Evolutionary conservation across 192 early-diverging fungal species (phyloP), one percentile per base, ranked within the genome.

Genomic region (Podila clonocystis): DNA sequence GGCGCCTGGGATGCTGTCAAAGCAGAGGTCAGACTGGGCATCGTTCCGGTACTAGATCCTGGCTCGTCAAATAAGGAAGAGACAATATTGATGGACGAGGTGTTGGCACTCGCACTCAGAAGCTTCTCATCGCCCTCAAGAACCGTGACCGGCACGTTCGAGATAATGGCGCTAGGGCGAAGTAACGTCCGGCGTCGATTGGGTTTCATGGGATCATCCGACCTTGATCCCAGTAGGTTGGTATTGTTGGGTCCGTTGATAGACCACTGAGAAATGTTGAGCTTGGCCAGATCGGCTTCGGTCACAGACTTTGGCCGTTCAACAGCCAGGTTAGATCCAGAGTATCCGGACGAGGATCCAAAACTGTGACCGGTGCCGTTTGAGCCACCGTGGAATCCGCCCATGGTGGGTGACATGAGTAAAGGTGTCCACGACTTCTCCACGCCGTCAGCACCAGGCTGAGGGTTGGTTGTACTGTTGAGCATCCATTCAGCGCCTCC

Each of bases 401-500:
- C 77, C 77, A 80, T 73, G 62, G 72, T 73, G 12, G 74, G 68
- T 9, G 77, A 80, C 66, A 73, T 73, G 31, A 80, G 61, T 9
- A 80, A 41, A 2, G 77, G 77, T n/a, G 71, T 73, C 77, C 77
- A 80, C 0, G 77, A 45, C 45, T 80, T 80, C 7, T 80, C 77
- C 52, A 72, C 22, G 11, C 75, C 75, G 36, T 79, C 75, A 8
- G 75, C 65, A 8, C 24, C 65, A 58, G 58, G 20, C 69, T 50
- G 61, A 58, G 69, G 60, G 62, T 11, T 19, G 63, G 28, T 41
- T 12, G 26, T 65, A 28, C 30, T 31, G 13, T 34, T 62, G 24
- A 80, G 31, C 61, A 80, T 72, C 77, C 77, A 77, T 62, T 88
- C 87, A 12, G 82, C 73, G 19, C 86, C 87, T 38, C 85, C 75